Conservation (phyloP, 2,329 filamentous ascomycete genomes). For the Boeremia exigua region DNA sequence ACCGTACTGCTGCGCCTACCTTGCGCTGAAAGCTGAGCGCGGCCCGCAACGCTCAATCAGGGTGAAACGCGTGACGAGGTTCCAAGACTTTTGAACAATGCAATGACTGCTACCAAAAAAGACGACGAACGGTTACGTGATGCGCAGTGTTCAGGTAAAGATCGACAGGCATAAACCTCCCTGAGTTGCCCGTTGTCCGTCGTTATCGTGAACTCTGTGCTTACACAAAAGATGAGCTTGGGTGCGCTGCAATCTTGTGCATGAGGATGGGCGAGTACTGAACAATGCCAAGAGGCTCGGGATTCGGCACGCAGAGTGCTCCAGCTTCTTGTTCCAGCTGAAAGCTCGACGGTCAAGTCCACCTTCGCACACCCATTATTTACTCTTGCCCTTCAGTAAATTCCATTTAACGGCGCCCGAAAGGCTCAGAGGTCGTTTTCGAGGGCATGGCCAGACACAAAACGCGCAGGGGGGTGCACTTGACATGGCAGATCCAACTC, state of each 20-base stretch:
- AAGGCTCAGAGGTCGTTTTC: no score
- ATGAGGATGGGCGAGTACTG: background rate
- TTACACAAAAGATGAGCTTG: background rate
- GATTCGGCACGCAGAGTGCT: background rate
- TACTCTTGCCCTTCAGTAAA: no score
- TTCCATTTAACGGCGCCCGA: no score
- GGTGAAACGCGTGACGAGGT: slow-evolving; percentile 9
- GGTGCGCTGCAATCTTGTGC: background rate
- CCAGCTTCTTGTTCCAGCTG: background rate
- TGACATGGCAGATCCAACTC: no score
- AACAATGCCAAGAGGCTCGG: slow-evolving; percentile 3
- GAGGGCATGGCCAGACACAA: no score
- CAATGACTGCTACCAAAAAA: background rate
- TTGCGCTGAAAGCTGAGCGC: background rate
- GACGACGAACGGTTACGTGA: background rate
- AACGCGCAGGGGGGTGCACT: no score
- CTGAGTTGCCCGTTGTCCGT: background rate
- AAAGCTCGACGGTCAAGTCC: background rate
- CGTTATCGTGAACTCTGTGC: background rate
- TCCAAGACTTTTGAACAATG: slow-evolving; percentile 8
- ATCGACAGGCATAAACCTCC: background rate
- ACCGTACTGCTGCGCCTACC: background rate
- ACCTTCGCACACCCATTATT: no score
- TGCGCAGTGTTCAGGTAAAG: background rate
- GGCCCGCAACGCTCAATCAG: slow-evolving; percentile 1